These are phyloP conservation scores for Zygosaccharomyces sapae DNA, from an alignment of 1,139 yeast species.

Conservation along the genomic window DNA sequence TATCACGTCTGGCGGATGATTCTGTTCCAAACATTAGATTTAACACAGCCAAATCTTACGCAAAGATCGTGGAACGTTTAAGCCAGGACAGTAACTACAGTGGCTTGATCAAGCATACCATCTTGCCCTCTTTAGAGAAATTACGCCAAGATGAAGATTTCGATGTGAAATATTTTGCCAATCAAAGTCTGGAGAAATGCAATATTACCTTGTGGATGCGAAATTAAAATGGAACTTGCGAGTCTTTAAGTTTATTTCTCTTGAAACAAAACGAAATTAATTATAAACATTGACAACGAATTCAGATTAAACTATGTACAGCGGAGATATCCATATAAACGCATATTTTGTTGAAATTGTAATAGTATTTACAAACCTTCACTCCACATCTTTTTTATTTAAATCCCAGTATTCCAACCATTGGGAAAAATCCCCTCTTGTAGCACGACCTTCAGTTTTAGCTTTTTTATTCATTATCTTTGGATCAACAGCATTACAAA, in stretches of 20 bases:
- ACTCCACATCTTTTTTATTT: not conserved
- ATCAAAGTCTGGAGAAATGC: constrained; percentile 47
- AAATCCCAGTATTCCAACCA: constrained; percentile 13
- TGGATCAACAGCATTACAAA: constrained; percentile 24
- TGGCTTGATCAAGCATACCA: constrained; percentile 49
- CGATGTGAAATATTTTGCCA: constrained; percentile 86
- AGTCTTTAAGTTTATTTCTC: not conserved
- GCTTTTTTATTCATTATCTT: constrained; percentile 6
- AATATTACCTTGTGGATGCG: constrained; percentile 9
- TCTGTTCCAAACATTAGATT: constrained; percentile 92
- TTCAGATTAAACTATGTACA: not conserved
- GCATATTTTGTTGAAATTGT: not conserved
- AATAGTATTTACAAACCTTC: not conserved
- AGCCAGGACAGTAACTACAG: constrained; percentile 32
- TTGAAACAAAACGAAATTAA: not conserved
- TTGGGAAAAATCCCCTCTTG: constrained; percentile 15
- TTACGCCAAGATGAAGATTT: constrained; percentile 71
- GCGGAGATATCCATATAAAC: not conserved
- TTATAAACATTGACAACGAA: not conserved
- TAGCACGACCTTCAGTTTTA: constrained; percentile 5
- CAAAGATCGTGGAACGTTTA: constrained; percentile 54
- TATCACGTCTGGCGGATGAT: constrained; percentile 67
- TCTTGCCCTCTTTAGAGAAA: constrained; percentile 62
- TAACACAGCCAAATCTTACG: constrained; percentile 85
- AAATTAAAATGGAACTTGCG: not conserved